These are phyloP conservation scores for Sporobolomyces roseus DNA, from an alignment of 768 basidiomycete species.

Conservation along the genomic window DNA sequence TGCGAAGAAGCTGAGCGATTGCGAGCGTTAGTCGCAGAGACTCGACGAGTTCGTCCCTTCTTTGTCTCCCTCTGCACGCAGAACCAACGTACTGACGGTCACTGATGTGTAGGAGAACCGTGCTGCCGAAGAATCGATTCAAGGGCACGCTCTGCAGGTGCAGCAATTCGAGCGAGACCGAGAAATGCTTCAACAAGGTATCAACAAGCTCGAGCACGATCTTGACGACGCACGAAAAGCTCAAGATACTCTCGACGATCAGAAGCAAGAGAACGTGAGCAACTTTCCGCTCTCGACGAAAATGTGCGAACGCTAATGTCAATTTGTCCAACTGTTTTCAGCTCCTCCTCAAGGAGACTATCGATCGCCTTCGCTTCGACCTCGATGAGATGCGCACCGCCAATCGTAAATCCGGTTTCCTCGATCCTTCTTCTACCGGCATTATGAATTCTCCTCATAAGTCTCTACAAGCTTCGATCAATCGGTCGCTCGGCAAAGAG, in stretches of 20 bases:
- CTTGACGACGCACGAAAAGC: constrained; percentile 66
- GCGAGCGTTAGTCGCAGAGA: constrained; percentile 23
- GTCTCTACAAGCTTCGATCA: constrained; percentile 28
- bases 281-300: neutral
- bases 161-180: constrained; percentile 66
- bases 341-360: constrained; percentile 80
- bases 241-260: constrained; percentile 72
- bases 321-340: neutral
- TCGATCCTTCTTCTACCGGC: constrained; percentile 7
- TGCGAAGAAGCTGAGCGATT: constrained; percentile 77
- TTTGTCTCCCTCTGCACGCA: constrained; percentile 34
- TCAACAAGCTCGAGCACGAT: constrained; percentile 67
- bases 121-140: constrained; percentile 60
- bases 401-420: constrained; percentile 19
- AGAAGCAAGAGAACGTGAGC: constrained; percentile 84
- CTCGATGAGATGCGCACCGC: constrained; percentile 75
- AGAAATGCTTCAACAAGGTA: constrained; percentile 66
- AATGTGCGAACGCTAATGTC: neutral
- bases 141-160: constrained; percentile 48
- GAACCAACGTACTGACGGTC: constrained; percentile 56
- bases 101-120: constrained; percentile 69
- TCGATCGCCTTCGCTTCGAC: constrained; percentile 88
- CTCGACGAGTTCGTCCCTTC: constrained; percentile 29
- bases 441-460: constrained; percentile 6
- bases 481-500: constrained; percentile 30